Percentiles rank a stretch among this genome's conserved stretches.
Evolutionary conservation across 768 basidiomycete genomes (phyloP).

Genomic region (Rhodotorula babjevae): DNA sequence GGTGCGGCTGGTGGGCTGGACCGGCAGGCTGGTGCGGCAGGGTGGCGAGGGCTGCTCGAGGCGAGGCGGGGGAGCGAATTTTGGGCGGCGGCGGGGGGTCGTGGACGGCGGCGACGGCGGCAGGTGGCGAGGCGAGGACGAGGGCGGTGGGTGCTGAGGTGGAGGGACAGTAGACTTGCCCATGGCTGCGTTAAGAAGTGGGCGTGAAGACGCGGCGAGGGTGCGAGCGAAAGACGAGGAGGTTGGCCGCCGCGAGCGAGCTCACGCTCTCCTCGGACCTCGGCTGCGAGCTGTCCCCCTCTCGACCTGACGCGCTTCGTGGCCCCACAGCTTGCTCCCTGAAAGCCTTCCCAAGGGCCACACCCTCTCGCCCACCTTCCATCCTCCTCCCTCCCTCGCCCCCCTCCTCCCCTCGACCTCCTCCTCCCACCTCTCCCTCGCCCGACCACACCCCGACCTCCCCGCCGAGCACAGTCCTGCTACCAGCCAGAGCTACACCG

Average conservation of each 20-base stretch:
- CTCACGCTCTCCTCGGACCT: background rate
- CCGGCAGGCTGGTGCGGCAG: background rate
- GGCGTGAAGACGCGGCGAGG: conserved; percentile 15
- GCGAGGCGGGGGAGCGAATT: conserved; percentile 2
- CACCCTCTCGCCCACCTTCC: no score
- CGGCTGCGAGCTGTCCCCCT: no score
- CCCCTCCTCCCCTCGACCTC: no score
- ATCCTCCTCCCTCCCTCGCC: no score
- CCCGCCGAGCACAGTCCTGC: no score
- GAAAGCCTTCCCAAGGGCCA: no score
- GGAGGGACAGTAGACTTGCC: background rate
- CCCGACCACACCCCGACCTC: no score
- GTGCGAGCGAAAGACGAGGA: conserved; percentile 6
- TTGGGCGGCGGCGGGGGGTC: background rate
- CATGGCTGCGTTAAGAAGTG: conserved; percentile 1
- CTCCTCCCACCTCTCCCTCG: no score
- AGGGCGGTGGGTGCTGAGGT: background rate
- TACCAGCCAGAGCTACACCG: no score
- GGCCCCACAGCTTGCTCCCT: no score
- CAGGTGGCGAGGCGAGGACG: background rate
- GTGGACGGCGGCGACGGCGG: background rate
- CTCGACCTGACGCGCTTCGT: no score
- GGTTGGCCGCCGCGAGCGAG: background rate
- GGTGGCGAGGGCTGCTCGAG: background rate
- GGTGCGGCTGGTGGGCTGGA: background rate